Base-by-base conservation (phyloP, 495 filamentous ascomycete genomes). In the Ramalina peruviana region DNA sequence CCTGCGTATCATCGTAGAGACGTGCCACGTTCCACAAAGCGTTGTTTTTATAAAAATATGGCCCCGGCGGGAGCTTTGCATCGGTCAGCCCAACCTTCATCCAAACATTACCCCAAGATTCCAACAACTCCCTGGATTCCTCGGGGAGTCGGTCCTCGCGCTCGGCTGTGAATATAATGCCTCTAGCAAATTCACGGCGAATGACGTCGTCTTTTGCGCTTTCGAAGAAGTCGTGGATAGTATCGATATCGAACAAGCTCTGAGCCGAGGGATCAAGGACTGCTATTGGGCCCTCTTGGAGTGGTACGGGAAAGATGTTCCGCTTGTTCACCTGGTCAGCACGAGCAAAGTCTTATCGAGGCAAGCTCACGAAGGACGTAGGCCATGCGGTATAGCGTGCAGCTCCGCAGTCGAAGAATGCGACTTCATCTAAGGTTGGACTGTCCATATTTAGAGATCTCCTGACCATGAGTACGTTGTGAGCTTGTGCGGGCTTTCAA, bases 241-340 rank as follows among this genome's bases (percentile, higher is more conserved):
- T 25, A 25, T 25, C 23, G 23, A 25, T 25, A 25, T 25, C 6
- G n/a, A 49, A 36, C 30, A 10, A 49, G n/a, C 0, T 66, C 66
- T 12, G 61, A 57, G 12, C 62, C 58, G 0, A 43, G n/a, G 12
- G 9, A 36, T 43, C 46, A n/a, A 40, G 21, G 30, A 37, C 10
- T 17, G 16, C 46, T 19, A 49, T 25, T 3, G 36, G 46, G 2
- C 36, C 46, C 12, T 49, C 13, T 4, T 40, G 1, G n/a, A 37
- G n/a, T 17, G 16, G 12, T 11, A 12, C n/a, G 4, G 36, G 36
- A 3, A 49, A 19, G 15, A 49, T 36, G 17, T 49, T 26, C 37
- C 23, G 23, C 16, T 46, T 33, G 23, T 6, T 25, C 23, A 25
- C 36, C 10, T 0, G 17, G 10, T 13, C 20, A 15, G 19, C 19